A percentile compares a stretch with the other conserved stretches of the same genome.
phyloP scores from a whole-genome alignment of 1,139 yeast species.

The Lodderomyces orthopsilosis region DNA sequence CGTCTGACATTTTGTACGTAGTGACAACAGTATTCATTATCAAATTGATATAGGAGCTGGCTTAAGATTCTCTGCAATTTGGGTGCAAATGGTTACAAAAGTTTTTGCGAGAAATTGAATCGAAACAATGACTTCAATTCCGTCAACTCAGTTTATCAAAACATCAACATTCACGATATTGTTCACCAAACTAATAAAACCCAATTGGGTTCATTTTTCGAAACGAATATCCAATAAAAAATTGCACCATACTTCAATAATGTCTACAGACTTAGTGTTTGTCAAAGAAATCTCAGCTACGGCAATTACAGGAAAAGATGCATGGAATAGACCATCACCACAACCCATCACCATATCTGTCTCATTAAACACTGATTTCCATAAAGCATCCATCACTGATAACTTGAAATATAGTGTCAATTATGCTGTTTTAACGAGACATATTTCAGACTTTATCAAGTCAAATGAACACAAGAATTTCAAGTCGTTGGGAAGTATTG shows the following conservation, averaged over 20 bases:
- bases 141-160: not conserved
- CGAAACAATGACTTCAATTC: not conserved
- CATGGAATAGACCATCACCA: constrained; percentile 68
- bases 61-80: too few relatives aligned
- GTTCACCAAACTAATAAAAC: constrained; percentile 9
- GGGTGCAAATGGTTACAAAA: constrained; percentile 1
- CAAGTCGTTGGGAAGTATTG: constrained; percentile 55
- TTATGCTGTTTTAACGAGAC: constrained; percentile 78
- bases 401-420: constrained; percentile 79
- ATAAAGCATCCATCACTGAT: constrained; percentile 69
- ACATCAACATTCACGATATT: constrained; percentile 6
- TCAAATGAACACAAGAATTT: constrained; percentile 45
- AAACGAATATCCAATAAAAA: constrained; percentile 4
- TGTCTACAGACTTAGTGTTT: constrained; percentile 52
- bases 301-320: constrained; percentile 71
- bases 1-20: too few relatives aligned
- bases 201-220: constrained; percentile 21
- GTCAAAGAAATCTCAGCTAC: constrained; percentile 57
- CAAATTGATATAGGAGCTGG: too few relatives aligned
- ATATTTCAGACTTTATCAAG: constrained; percentile 52
- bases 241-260: constrained; percentile 17
- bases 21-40: too few relatives aligned
- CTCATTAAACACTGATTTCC: constrained; percentile 64
- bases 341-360: constrained; percentile 68
- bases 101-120: not conserved